Conservation (phyloP, 129 eudicot species). For the Calendula officinalis region DNA sequence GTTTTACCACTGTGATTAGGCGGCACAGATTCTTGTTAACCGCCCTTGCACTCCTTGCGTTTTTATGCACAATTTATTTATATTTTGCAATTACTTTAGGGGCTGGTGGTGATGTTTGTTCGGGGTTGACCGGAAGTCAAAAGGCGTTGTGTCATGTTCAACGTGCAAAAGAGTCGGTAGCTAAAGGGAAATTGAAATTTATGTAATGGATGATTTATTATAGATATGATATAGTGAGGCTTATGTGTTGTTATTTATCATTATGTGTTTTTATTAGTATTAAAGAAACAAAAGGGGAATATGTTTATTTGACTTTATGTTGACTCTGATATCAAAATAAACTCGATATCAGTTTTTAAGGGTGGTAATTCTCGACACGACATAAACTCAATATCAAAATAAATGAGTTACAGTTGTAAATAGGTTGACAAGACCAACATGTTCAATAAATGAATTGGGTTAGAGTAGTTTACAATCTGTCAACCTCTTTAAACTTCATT, state of each 20-base stretch:
- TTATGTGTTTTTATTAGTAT: conserved; percentile 5
- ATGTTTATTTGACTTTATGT: not conserved
- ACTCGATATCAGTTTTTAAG: too few species aligned
- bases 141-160: conserved; percentile 66
- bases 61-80: conserved; percentile 79
- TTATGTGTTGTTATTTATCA: conserved; percentile 14
- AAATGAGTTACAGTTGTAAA: too few species aligned
- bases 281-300: conserved; percentile 7
- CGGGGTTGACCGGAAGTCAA: conserved; percentile 56
- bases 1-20: conserved; percentile 60
- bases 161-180: conserved; percentile 49
- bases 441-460: too few species aligned
- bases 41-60: conserved; percentile 70
- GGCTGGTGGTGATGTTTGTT: conserved; percentile 42
- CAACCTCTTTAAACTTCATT: too few species aligned
- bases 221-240: conserved; percentile 2
- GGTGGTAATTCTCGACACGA: too few species aligned
- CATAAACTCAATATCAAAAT: too few species aligned
- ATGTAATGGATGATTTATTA: conserved; percentile 17
- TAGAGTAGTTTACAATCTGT: too few species aligned
- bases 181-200: conserved; percentile 66
- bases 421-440: too few species aligned
- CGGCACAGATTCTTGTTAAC: conserved; percentile 85
- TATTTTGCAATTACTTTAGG: conserved; percentile 90
- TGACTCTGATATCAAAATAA: not conserved